Evolutionary conservation across 2,329 filamentous ascomycete species (phyloP), one percentile per base, ranked within the genome.

Genomic region (Basipetospora chlamydospora): DNA sequence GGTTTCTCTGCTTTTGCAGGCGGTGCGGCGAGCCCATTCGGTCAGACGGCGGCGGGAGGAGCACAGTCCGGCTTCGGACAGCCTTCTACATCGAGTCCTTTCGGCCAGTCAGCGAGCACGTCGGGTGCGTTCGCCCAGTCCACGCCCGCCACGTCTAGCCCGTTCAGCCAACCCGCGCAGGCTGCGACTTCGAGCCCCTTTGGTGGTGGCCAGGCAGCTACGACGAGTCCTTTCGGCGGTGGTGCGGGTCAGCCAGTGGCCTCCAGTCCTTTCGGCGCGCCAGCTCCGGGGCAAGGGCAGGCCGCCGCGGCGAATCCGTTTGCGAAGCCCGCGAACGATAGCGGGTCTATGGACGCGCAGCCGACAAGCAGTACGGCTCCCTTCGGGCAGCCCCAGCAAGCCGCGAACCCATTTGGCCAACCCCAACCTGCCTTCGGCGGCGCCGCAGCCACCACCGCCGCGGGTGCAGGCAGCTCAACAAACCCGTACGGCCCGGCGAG

Each of bases 401-500:
- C 39, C 10, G 33, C 48, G 3, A 55, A 48, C 17, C 43, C 50
- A 3, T 53, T 54, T 34, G 46, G 33, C 23, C 25, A 18, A 11
- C 33, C 26, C 5, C 20, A 16, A 10, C 33, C 22, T 11, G 10
- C 35, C 5, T 10, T 11, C 21, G 11, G 13, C 26, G 28, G 30
- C 40, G 11, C 43, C 5, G 38, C 44, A 5, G 42, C 45, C 10
- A 37, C 43, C 3, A 38, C 46, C 2, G 39, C 35, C 2, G 23
- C 36, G 15, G 31, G 33, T 13, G 4, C 44, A 21, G 40, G 43
- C 9, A 46, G 40, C 23, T 33, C 37, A 17, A 34, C 36, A 13
- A 56, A 49, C 35, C 66, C 66, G 2, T 69, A 68, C 42, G 54
- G 59, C 1, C 61, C 64, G 1, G 51, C 47, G 5, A 64, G 61